Evolutionary conservation across 352 stramenopile species (phyloP), one percentile per base, ranked within the genome.

Genomic region (Phytophthora tentaculata): DNA sequence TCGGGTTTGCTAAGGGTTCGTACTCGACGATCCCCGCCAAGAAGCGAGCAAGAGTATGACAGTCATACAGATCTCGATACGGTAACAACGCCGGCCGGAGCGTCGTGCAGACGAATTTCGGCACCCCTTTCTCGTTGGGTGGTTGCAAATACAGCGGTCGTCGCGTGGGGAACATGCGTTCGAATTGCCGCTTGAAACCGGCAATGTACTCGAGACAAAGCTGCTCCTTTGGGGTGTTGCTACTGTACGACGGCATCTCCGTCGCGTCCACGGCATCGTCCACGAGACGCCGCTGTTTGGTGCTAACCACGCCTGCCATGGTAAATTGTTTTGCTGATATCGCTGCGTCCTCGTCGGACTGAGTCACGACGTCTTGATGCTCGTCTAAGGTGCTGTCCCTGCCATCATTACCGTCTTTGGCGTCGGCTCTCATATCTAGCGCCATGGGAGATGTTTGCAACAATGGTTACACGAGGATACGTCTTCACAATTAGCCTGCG

Each of bases 51-150:
- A 96, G 83, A 10, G 84, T 68, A 14, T 91, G 76, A 9, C 97
- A 74, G 53, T 98, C 90, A 72, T 99, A 98, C 5, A 99, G 67
- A 56, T 98, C 90, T 9, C 84, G 80, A 57, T 89, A 97, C 2
- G 94, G 96, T 12, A 99, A 71, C 35, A 98, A 66, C 10, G 96
- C 98, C 9, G 96, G 96, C 4, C 96, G 84, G 32, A 99, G 77
- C 17, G 89, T 98, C 29, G 93, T 98, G 74, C 95, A 98, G 7
- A 98, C 91, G 58, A 98, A 98, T 80, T 99, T 98, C 37, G 85
- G 71, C 29, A 96, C 83, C 1, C 94, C 92, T 54, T 89, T 94
- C 68, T 98, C 95, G 69, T 98, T 98, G 7, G 88, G 83, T 0
- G 92, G 84, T 22, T 90, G 88, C n/a, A 98, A 68, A 56, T 97